phyloP scores from a whole-genome alignment of 495 filamentous ascomycete genomes.

The Podospora pseudopauciseta region DNA sequence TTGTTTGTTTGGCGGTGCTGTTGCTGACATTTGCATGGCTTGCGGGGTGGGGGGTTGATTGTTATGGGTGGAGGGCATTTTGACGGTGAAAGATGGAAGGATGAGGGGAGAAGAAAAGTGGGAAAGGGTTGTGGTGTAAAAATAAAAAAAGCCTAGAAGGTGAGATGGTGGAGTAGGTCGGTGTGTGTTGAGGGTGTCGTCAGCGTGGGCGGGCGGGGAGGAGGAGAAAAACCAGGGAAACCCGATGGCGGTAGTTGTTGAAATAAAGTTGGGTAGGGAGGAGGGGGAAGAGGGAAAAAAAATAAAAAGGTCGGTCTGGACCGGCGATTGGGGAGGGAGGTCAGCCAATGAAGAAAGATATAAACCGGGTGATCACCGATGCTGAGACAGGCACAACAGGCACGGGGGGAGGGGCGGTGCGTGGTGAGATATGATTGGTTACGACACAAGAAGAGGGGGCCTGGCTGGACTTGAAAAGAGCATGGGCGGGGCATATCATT shows the following conservation, averaged over 20 bases:
- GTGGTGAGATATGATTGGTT: slow-evolving; percentile 2
- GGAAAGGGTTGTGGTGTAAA: neutral
- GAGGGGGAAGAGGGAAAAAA: neutral
- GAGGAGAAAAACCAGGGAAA: neutral
- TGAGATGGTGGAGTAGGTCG: neutral
- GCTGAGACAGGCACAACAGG: neutral
- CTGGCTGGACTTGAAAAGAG: neutral
- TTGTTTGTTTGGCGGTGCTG: neutral
- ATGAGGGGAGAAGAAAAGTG: neutral
- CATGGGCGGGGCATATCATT: neutral
- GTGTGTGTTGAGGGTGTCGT: neutral
- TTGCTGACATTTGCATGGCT: neutral
- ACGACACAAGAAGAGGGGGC: neutral
- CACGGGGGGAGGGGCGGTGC: neutral
- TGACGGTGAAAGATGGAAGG: neutral
- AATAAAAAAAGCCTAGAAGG: neutral
- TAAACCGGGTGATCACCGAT: neutral
- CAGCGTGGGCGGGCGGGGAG: neutral
- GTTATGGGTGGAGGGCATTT: neutral
- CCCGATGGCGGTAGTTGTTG: neutral
- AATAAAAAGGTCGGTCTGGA: neutral
- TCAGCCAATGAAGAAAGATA: neutral
- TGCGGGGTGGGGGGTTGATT: neutral
- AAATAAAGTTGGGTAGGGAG: neutral
- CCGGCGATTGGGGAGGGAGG: neutral